Evolutionary conservation across 2,329 filamentous ascomycete genomes (phyloP), one percentile per base, ranked within the genome.

Genomic region (Fonsecaea pugnacius): DNA sequence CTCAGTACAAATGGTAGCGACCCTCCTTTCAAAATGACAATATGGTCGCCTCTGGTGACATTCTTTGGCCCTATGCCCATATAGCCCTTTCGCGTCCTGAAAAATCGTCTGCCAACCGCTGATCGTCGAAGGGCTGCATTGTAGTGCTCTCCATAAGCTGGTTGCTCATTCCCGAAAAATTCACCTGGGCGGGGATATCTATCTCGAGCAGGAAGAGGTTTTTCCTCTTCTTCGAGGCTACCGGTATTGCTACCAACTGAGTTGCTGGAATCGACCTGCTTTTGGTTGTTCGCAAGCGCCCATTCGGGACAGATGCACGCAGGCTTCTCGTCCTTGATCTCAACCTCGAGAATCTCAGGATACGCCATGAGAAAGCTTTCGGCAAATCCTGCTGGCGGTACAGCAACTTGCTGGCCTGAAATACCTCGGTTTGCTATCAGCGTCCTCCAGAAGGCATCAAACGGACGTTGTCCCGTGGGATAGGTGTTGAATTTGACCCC

Each of bases 21-120:
- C 8, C 51, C 51, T 32, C 51, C 51, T 33, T 33, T 33, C 7
- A 53, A 18, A 2, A 53, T 53, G 51, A 53, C 51, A 9, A 53
- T 21, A 21, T 32, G 27, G n/a, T 53, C 51, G 7, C 51, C 51
- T 53, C 18, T 21, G 8, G 27, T 32, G 18, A 53, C 27, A 35
- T 53, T 53, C 32, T 53, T 32, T 27, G 51, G 51, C 3, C 51
- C 51, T 21, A 53, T 53, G 1, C 51, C 51, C 51, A 53, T 53
- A 14, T 53, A 53, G 27, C 27, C 51, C 12, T 53, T 53, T 27
- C 1, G n/a, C 7, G 51, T 53, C 27, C 27, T 35, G 9, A 53
- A 53, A 53, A 53, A 53, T 35, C 30, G 14, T 10, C 51, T 27
- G 4, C 51, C 51, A 12, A 48, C 24, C 14, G 21, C 16, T 24